A percentile compares a stretch with the other conserved stretches of the same genome.
Evolutionary conservation across 805 yeast species (phyloP).

Genomic region (Ogataea trehaloabstinens): DNA sequence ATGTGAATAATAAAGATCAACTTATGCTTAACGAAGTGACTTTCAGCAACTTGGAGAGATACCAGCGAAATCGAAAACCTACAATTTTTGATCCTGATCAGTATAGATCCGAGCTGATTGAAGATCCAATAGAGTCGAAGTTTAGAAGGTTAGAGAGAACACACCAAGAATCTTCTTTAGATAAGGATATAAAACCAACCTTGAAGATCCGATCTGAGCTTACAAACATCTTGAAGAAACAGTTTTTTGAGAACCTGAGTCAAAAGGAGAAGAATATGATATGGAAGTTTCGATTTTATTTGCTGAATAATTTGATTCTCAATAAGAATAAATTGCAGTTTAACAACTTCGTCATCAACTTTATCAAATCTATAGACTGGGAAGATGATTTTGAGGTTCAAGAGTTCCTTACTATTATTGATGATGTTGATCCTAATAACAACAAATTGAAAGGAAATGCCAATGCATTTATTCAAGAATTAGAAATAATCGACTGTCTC

Average conservation of each 20-base stretch:
- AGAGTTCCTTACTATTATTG: conserved; percentile 58
- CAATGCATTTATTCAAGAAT: conserved; percentile 31
- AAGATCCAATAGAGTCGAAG: conserved; percentile 86
- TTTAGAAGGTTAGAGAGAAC: conserved; percentile 82
- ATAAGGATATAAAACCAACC: conserved; percentile 84
- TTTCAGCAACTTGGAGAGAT: conserved; percentile 18
- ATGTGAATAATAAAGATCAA: conserved; percentile 19
- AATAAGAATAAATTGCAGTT: conserved; percentile 34
- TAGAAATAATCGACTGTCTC: conserved; percentile 42
- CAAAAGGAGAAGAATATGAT: conserved; percentile 82
- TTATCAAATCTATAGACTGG: conserved; percentile 86
- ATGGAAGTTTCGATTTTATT: conserved; percentile 88
- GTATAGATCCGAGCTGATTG: conserved; percentile 36
- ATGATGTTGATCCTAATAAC: conserved; percentile 25
- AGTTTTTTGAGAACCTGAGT: conserved; percentile 78
- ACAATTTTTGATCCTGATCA: conserved; percentile 70
- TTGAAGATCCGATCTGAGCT: conserved; percentile 77
- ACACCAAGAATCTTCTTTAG: conserved; percentile 72
- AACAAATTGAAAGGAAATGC: conserved; percentile 12
- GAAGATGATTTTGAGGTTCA: conserved; percentile 76
- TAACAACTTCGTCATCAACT: conserved; percentile 48
- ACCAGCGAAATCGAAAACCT: conserved; percentile 8
- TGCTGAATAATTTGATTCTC: conserved; percentile 50
- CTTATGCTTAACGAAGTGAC: conserved; percentile 24
- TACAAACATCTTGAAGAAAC: conserved; percentile 63